Evolutionary conservation across 1,139 yeast genomes (phyloP), one percentile per base, ranked within the genome.

Genomic region (Candida anutae): DNA sequence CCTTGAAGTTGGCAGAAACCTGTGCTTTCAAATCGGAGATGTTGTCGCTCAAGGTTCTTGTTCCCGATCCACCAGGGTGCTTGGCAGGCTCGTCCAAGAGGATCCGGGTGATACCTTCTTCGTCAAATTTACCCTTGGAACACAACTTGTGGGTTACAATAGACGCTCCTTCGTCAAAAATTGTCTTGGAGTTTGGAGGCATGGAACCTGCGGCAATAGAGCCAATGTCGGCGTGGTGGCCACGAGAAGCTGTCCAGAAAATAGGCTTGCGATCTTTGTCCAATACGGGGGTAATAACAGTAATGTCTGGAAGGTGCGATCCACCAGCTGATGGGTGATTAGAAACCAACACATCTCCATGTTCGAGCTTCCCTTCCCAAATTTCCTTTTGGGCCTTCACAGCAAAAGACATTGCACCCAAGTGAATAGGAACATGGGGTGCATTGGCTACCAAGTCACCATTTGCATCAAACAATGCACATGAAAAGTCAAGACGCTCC

Each of bases 371-470:
- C 9, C 74, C 80, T 32, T 69, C 55, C 87, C 90, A 80, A 19
- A 72, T 34, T 24, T 74, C 62, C 22, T 70, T 69, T 50, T 81
- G 90, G 6, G 73, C 77, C 29, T 71, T 68, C 6, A 81, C 83
- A n/a, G 88, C 85, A 28, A 81, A 77, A 1, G 88, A 78, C 94
- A 83, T 83, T 3, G 94, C 83, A 2, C 94, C 94, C 35, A 83
- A 57, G 48, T 83, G 94, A 24, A 82, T 88, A 1, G 94, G 94
- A 28, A 83, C 82, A 51, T 83, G 93, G 1, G 93, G 93, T 0
- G 94, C 94, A 54, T 81, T 82, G 4, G 93, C 93, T 14, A 81
- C 85, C 35, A 83, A 61, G 29, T 78, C 84, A 13, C 94, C 94
- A 29, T 74, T 70, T 1, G 71, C 62, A 39, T 79, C 85, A 47